Base-by-base conservation (phyloP, 2,329 filamentous ascomycete genomes). In the Ophiostoma sp. region DNA sequence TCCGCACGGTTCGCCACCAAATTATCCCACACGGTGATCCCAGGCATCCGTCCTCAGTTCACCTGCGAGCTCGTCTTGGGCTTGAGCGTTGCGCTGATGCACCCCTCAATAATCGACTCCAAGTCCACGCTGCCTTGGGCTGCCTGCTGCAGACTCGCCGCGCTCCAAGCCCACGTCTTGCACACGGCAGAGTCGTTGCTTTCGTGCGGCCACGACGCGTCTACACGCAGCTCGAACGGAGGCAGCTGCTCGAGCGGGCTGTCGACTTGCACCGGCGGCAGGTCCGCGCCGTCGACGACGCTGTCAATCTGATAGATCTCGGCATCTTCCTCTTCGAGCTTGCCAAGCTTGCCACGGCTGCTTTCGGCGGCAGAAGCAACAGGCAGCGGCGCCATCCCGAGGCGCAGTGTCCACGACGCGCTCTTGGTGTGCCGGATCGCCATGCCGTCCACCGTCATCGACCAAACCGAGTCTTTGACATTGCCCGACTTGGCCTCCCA, bases 271-370 rank as follows among this genome's bases (percentile, higher is more conserved):
- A 64, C 41, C 5, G 18, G 11, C 18, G 42, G 6, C 79, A 60
- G 55, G 27, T 60, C 55, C 11, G 27, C 27, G 12, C 12, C 55
- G 11, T 77, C 69, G 41, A 45, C 41, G 1, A 18, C 2, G 5
- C 83, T 82, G 40, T 83, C 81, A 0, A 45, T n/a, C 40, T 64
- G 16, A n/a, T 47, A 16, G 4, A 38, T 14, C 8, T 3, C 11
- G 11, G 18, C n/a, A 3, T 36, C 40, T 18, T 64, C 18, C 9
- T 77, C 74, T 41, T 77, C 78, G 66, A 79, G 78, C 18, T 79
- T 73, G 63, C 60, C 40, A 8, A 7, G 14, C 16, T 52, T 60
- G 55, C 27, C 38, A 5, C 27, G 14, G 27, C 9, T 18, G 55
- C 5, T 16, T 27, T 38, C 4, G 11, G 9, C 12, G 12, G 9